phyloP scores from a whole-genome alignment of 192 early-diverging fungal genomes.

The Backusella mclennaniae region DNA sequence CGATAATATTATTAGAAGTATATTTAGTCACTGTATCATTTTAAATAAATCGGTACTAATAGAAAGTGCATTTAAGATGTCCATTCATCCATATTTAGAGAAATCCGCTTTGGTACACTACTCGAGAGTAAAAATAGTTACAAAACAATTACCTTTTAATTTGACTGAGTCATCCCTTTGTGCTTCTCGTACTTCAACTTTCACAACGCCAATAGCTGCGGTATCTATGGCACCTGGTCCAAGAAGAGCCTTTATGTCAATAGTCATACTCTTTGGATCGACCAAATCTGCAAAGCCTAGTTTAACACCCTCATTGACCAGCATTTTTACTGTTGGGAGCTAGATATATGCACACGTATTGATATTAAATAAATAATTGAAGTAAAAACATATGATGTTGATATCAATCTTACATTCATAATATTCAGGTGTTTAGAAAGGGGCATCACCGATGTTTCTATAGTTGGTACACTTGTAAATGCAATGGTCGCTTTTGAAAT shows the following conservation, averaged over 20 bases:
- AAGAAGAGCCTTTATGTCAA: constrained; percentile 25
- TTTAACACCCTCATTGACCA: constrained; percentile 32
- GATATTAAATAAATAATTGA: neutral
- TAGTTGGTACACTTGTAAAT: constrained; percentile 25
- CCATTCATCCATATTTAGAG: neutral
- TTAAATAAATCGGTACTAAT: neutral
- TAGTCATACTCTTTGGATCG: constrained; percentile 33
- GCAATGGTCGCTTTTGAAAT: constrained; percentile 30
- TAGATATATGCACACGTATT: neutral
- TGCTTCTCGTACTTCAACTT: constrained; percentile 25
- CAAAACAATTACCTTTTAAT: constrained; percentile 9
- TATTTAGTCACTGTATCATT: neutral
- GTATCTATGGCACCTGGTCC: constrained; percentile 17
- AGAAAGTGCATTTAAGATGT: neutral
- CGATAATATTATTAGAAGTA: neutral
- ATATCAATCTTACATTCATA: constrained; percentile 16
- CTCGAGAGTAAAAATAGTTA: neutral
- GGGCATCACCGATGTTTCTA: constrained; percentile 35
- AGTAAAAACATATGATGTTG: neutral
- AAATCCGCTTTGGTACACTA: neutral
- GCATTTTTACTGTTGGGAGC: constrained; percentile 22
- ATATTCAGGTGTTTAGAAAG: constrained; percentile 31
- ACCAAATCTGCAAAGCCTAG: constrained; percentile 29
- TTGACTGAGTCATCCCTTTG: neutral
- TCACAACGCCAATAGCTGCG: constrained; percentile 30